These are phyloP conservation scores for Cymodocea nodosa DNA, from an alignment of 116 monocot genomes.

Conservation along the genomic window DNA sequence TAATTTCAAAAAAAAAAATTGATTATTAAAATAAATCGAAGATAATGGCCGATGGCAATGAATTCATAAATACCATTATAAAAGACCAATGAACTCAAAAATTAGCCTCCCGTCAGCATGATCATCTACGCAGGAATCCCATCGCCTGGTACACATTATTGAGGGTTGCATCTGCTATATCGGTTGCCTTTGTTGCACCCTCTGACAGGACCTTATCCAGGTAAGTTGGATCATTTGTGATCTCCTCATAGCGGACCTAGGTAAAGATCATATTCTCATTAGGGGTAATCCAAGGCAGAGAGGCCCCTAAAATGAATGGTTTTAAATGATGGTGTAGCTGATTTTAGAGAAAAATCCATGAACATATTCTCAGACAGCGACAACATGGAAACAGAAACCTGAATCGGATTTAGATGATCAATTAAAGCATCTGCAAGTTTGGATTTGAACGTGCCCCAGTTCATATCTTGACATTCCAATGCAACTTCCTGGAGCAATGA, in stretches of 20 bases:
- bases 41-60: too few relatives aligned
- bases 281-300: neutral
- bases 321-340: neutral
- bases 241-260: slow-evolving; percentile 62
- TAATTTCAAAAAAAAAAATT: too few relatives aligned
- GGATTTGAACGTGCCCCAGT: slow-evolving; percentile 85
- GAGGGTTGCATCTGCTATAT: slow-evolving; percentile 62
- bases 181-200: slow-evolving; percentile 63
- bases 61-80: too few relatives aligned
- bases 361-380: neutral
- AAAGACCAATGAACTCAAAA: too few relatives aligned
- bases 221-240: slow-evolving; percentile 58
- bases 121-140: slow-evolving; percentile 70
- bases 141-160: slow-evolving; percentile 89
- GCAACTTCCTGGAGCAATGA: slow-evolving; percentile 59
- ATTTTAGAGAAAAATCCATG: too few relatives aligned
- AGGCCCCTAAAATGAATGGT: neutral
- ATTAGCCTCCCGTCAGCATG: neutral
- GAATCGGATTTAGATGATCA: slow-evolving; percentile 72
- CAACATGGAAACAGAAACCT: slow-evolving; percentile 28
- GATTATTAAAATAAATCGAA: too few relatives aligned
- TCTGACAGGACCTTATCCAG: slow-evolving; percentile 59
- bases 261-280: neutral
- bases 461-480: slow-evolving; percentile 70
- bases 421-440: slow-evolving; percentile 70